These are phyloP conservation scores for Phanerodontia chrysosporium DNA, from an alignment of 768 basidiomycete species.

Conservation along the genomic window DNA sequence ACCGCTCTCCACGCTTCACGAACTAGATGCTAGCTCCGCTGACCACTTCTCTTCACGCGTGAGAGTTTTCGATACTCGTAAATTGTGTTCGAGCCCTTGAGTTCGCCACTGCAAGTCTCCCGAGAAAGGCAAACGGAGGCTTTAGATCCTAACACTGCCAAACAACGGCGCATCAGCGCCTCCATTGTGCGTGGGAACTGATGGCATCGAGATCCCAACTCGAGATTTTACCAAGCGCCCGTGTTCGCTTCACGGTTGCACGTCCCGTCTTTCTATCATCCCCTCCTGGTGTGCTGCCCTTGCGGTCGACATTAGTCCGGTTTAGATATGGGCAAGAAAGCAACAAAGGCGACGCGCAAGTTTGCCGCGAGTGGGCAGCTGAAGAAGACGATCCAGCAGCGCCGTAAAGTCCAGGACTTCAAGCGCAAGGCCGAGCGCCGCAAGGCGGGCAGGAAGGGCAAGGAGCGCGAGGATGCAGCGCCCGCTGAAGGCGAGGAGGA, in stretches of 20 bases:
- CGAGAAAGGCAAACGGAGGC: slow-evolving; percentile 5
- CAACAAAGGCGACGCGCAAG: slow-evolving; percentile 79
- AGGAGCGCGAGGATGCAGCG: slow-evolving; percentile 14
- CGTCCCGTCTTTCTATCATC: not conserved
- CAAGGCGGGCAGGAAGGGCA: slow-evolving; percentile 29
- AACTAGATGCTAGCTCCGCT: too few relatives aligned
- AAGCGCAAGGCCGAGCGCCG: slow-evolving; percentile 67
- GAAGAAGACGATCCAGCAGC: slow-evolving; percentile 77
- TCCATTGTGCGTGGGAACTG: not conserved
- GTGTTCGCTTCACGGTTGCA: not conserved
- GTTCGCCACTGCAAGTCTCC: not conserved
- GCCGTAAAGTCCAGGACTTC: slow-evolving; percentile 77
- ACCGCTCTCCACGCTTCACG: too few relatives aligned
- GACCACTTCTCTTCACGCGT: too few relatives aligned
- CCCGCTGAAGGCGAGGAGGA: slow-evolving; percentile 25
- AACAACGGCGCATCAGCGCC: not conserved
- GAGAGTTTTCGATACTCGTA: too few relatives aligned
- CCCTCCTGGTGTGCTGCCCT: not conserved
- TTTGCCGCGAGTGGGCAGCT: slow-evolving; percentile 87
- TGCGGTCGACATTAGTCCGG: not conserved
- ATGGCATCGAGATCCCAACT: not conserved
- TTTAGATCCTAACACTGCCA: slow-evolving; percentile 3
- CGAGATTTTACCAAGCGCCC: slow-evolving; percentile 6
- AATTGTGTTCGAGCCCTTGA: too few relatives aligned
- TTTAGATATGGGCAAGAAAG: slow-evolving; percentile 49